These are phyloP conservation scores for Beauveria caledonica DNA, from an alignment of 2,329 filamentous ascomycete genomes.

Conservation along the genomic window DNA sequence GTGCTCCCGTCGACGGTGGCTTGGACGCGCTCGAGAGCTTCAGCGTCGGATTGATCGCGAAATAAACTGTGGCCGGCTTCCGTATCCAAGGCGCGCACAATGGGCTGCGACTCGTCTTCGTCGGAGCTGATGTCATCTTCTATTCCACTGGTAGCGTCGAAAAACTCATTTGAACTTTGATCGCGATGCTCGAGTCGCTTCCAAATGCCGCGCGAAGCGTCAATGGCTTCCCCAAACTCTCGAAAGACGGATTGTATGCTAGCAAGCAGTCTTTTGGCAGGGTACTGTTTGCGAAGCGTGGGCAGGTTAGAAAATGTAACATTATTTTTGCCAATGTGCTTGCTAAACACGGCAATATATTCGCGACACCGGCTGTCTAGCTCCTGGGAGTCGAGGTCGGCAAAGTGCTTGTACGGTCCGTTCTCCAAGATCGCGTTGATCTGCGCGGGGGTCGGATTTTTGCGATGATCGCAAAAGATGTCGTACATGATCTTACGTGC, in stretches of 20 bases:
- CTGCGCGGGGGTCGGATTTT: background rate
- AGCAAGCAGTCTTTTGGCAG: background rate
- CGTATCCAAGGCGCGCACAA: background rate
- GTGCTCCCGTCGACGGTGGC: background rate
- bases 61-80: background rate
- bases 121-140: slow-evolving; percentile 12
- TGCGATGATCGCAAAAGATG: background rate
- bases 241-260: background rate
- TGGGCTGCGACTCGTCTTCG: slow-evolving; percentile 15
- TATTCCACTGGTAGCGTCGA: slow-evolving; percentile 12
- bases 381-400: background rate
- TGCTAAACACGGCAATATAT: background rate
- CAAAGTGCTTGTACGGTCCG: background rate
- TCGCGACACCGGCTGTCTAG: background rate
- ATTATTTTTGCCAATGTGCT: background rate
- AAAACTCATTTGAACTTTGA: background rate
- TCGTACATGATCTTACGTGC: background rate
- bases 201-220: background rate
- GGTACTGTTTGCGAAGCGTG: background rate
- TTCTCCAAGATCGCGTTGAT: background rate
- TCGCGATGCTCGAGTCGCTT: background rate
- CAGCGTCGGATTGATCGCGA: background rate
- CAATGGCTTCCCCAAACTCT: background rate
- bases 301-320: background rate
- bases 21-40: background rate